Percentiles rank a stretch among this genome's conserved stretches.
phyloP scores from a whole-genome alignment of 352 stramenopile genomes.

The Globisporangium rhizosaccharum region DNA sequence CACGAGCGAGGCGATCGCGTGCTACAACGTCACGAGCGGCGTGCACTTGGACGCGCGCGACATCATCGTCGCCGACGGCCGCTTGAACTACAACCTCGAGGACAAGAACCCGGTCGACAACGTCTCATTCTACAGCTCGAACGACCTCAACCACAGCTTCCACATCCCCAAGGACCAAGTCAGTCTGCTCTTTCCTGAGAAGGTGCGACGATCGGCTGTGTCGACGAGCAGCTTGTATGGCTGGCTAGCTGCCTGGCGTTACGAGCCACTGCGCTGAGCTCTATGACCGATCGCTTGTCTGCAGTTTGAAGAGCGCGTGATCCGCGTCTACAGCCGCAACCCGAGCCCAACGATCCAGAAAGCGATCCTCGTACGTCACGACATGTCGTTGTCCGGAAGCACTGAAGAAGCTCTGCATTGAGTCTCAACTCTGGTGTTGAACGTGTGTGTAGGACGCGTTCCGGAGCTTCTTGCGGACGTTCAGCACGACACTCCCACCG shows the following conservation, averaged over 20 bases:
- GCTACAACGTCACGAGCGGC: conserved; percentile 31
- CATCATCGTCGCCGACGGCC: conserved; percentile 74
- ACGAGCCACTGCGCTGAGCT: no score
- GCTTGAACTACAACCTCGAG: conserved; percentile 83
- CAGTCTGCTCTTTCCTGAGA: conserved; percentile 76
- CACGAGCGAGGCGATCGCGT: conserved; percentile 55
- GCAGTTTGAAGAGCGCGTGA: conserved; percentile 80
- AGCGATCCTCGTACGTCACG: conserved; percentile 46
- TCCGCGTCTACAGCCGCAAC: conserved; percentile 74
- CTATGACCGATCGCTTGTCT: background rate
- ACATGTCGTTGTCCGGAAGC: no score
- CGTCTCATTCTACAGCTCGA: conserved; percentile 78
- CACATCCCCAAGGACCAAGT: conserved; percentile 79
- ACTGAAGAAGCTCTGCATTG: no score
- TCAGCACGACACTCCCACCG: conserved; percentile 54
- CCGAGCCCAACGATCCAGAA: conserved; percentile 37
- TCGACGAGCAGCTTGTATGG: no score
- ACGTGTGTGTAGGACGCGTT: conserved; percentile 38
- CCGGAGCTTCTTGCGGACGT: conserved; percentile 50
- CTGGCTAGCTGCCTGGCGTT: background rate
- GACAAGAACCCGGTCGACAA: conserved; percentile 82
- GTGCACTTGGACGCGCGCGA: conserved; percentile 54
- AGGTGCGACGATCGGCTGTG: conserved; percentile 28
- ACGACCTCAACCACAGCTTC: conserved; percentile 54
- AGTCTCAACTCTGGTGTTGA: no score